Evolutionary conservation across 139 green algal genomes (phyloP), one percentile per base, ranked within the genome.

Genomic region (Chlorella sp.): DNA sequence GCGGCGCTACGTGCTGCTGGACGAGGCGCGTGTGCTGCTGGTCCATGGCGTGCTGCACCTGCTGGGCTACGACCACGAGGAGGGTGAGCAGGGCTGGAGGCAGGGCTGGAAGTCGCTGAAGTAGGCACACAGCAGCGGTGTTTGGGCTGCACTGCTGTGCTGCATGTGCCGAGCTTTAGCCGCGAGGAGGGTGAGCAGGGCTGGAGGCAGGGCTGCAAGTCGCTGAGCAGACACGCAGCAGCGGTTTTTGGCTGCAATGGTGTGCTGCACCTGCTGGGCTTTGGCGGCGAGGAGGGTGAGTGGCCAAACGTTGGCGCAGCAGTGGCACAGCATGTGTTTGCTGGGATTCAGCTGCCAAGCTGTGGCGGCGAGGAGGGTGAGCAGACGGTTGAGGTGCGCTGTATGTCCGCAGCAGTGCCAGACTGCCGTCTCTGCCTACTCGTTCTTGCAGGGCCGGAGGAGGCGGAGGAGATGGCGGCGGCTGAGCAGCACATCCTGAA

Each of bases 41-140:
- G 92, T 99, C 73, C 97, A 99, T 83, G 97, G 94, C 32, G n/a
- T 98, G 81, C 90, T 99, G 87, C 97, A 99, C 89, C 87, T 98
- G 70, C 85, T 95, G 44, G 96, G 95, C 17, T 95, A 92, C 69
- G 97, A 99, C 84, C 97, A 99, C 80, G 97, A 99, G 90, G 64
- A 76, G n/a, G 90, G 91, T 60, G 51, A 88, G 44, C 62, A n/a
- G n/a, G n/a, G n/a, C n/a, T n/a, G n/a, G n/a, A n/a, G n/a, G n/a
- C n/a, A n/a, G n/a, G n/a, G n/a, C n/a, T n/a, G n/a, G n/a, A n/a
- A n/a, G n/a, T n/a, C n/a, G n/a, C n/a, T n/a, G n/a, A n/a, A n/a
- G n/a, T n/a, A n/a, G n/a, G n/a, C n/a, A n/a, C n/a, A n/a, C n/a
- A n/a, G n/a, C n/a, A n/a, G n/a, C n/a, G n/a, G n/a, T n/a, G n/a